These are phyloP conservation scores for Gautieria morchelliformis DNA, from an alignment of 768 basidiomycete species.

Conservation along the genomic window DNA sequence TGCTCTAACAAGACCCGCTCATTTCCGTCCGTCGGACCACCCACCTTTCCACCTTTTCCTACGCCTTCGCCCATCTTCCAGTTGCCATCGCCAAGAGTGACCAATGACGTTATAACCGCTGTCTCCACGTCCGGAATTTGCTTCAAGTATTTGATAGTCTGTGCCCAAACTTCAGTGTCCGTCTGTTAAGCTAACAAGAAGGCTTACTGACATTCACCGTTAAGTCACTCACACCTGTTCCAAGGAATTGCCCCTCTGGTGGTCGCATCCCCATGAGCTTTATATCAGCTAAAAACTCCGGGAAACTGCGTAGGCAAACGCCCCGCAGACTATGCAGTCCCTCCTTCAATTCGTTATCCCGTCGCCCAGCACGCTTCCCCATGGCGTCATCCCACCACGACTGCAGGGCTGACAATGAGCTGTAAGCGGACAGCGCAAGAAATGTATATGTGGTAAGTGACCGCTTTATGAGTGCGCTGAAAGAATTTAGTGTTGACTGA, in stretches of 20 bases:
- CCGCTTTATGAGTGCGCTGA: conserved; percentile 61
- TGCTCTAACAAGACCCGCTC: conserved; percentile 54
- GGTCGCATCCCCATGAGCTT: conserved; percentile 46
- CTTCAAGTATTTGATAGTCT: conserved; percentile 65
- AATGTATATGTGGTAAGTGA: conserved; percentile 64
- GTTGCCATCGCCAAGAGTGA: conserved; percentile 75
- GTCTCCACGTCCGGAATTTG: conserved; percentile 59
- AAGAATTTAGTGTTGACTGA: conserved; percentile 50
- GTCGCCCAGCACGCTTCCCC: conserved; percentile 34
- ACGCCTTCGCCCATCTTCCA: conserved; percentile 89
- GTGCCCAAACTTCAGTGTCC: not conserved
- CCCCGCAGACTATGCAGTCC: conserved; percentile 53
- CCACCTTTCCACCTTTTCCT: conserved; percentile 38
- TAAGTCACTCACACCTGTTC: conserved; percentile 50
- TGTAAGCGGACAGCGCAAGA: conserved; percentile 66
- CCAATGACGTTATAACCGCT: conserved; percentile 55
- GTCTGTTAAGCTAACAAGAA: not conserved
- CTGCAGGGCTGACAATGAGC: conserved; percentile 43
- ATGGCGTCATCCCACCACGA: conserved; percentile 61
- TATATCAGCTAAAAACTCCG: conserved; percentile 73
- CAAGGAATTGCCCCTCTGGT: conserved; percentile 48
- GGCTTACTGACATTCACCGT: conserved; percentile 28
- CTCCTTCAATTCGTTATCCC: conserved; percentile 64
- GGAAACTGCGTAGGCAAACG: conserved; percentile 72
- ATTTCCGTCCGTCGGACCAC: conserved; percentile 39